phyloP scores from a whole-genome alignment of 1,139 yeast genomes.

The Groenewaldozyma sp. region DNA sequence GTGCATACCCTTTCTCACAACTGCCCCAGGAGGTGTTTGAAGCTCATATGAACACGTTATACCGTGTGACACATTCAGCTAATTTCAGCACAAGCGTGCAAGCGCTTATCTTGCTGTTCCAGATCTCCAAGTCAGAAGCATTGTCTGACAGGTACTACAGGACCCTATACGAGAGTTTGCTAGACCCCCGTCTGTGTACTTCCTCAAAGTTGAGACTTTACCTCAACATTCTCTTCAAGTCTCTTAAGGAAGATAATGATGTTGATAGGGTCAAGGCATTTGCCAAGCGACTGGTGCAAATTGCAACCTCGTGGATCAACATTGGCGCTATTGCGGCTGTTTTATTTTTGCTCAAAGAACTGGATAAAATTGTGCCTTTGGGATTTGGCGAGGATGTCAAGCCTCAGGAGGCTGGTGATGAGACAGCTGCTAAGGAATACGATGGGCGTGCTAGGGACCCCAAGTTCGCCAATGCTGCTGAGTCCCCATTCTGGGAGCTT shows the following conservation, averaged over 20 bases:
- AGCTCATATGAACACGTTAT: slow-evolving; percentile 73
- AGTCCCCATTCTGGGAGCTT: slow-evolving; percentile 81
- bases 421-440: slow-evolving; percentile 38
- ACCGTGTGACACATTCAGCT: slow-evolving; percentile 85
- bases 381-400: not conserved
- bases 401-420: slow-evolving; percentile 15
- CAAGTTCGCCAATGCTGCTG: slow-evolving; percentile 68
- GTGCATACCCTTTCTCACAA: slow-evolving; percentile 89
- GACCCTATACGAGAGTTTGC: slow-evolving; percentile 80
- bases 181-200: slow-evolving; percentile 72
- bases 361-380: slow-evolving; percentile 43
- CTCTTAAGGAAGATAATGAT: slow-evolving; percentile 63
- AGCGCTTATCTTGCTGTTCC: slow-evolving; percentile 77
- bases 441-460: slow-evolving; percentile 93
- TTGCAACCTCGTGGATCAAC: slow-evolving; percentile 77
- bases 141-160: slow-evolving; percentile 68
- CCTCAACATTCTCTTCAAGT: slow-evolving; percentile 73
- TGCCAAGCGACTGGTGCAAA: slow-evolving; percentile 81
- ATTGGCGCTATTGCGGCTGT: slow-evolving; percentile 90
- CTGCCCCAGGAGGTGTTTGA: slow-evolving; percentile 66
- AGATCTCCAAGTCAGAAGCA: slow-evolving; percentile 38
- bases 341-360: slow-evolving; percentile 64
- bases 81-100: slow-evolving; percentile 93
- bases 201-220: slow-evolving; percentile 80
- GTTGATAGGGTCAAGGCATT: slow-evolving; percentile 72